Evolutionary conservation across 2,329 filamentous ascomycete species (phyloP).

Genomic region (Neofusicoccum kwambonambiense): DNA sequence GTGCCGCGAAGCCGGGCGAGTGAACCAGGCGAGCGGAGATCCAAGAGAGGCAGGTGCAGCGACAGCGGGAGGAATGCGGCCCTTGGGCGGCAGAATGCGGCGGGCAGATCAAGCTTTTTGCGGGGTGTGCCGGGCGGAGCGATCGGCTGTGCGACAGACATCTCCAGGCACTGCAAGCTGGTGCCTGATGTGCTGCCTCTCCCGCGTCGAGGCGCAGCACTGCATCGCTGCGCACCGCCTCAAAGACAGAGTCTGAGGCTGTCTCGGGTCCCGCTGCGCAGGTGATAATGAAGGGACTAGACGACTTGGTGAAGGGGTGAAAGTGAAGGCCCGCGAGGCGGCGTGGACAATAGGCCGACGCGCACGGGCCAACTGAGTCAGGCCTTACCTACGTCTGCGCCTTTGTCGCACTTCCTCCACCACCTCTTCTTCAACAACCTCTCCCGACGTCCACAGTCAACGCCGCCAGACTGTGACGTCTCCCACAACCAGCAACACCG

Average conservation of each 20-base stretch:
- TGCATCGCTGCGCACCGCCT: too few species aligned
- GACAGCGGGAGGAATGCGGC: background rate
- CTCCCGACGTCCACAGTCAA: background rate
- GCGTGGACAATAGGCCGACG: background rate
- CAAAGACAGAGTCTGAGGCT: too few species aligned
- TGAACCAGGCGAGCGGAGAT: background rate
- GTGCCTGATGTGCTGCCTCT: background rate
- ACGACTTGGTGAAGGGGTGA: background rate
- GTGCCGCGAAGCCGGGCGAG: background rate
- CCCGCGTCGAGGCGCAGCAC: background rate
- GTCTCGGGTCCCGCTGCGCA: too few species aligned
- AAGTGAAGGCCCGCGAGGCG: background rate
- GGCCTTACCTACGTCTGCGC: background rate
- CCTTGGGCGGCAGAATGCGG: background rate
- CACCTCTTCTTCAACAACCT: background rate
- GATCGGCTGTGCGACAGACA: slow-evolving; percentile 11
- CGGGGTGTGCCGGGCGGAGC: background rate
- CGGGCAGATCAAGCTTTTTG: slow-evolving; percentile 7
- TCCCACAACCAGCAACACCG: too few species aligned
- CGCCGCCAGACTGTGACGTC: background rate
- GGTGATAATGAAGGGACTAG: background rate
- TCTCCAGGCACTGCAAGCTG: background rate
- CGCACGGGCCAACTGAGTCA: background rate
- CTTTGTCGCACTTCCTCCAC: slow-evolving; percentile 3
- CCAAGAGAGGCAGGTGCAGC: background rate